phyloP scores from a whole-genome alignment of 257 asterid genomes.

The Solanum dulcamara region DNA sequence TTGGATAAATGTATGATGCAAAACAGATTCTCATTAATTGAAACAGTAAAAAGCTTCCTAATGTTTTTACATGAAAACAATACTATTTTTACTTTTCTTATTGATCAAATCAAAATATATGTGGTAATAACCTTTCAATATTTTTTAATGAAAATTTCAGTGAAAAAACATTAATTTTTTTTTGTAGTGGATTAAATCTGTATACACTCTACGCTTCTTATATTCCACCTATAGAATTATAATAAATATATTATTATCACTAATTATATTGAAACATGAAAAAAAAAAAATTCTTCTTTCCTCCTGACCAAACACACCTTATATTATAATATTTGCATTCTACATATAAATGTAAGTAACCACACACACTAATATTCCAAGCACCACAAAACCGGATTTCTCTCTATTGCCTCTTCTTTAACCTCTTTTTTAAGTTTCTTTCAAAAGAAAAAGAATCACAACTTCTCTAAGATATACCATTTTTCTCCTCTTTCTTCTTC shows the following conservation, averaged over 20 bases:
- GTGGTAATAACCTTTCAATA: too few species aligned
- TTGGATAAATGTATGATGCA: too few species aligned
- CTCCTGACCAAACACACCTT: background rate
- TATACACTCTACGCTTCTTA: background rate
- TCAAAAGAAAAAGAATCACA: slow-evolving; percentile 28
- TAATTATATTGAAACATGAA: too few species aligned
- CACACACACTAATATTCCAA: slow-evolving; percentile 7
- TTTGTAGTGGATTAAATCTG: too few species aligned
- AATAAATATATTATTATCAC: too few species aligned
- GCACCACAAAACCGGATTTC: slow-evolving; percentile 17
- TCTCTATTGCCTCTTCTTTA: background rate
- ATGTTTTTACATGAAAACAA: too few species aligned
- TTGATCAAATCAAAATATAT: too few species aligned
- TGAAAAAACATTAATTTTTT: too few species aligned
- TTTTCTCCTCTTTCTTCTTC: slow-evolving; percentile 8
- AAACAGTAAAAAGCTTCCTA: too few species aligned
- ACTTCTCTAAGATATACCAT: background rate
- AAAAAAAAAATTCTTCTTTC: background rate
- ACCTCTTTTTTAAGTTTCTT: slow-evolving; percentile 2
- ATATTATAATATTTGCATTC: background rate
- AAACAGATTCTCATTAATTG: too few species aligned
- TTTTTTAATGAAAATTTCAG: too few species aligned
- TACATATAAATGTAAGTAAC: background rate
- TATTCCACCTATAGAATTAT: background rate
- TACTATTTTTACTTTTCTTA: too few species aligned